phyloP scores from a whole-genome alignment of 2,329 filamentous ascomycete species.

The Diaporthe nobilis region DNA sequence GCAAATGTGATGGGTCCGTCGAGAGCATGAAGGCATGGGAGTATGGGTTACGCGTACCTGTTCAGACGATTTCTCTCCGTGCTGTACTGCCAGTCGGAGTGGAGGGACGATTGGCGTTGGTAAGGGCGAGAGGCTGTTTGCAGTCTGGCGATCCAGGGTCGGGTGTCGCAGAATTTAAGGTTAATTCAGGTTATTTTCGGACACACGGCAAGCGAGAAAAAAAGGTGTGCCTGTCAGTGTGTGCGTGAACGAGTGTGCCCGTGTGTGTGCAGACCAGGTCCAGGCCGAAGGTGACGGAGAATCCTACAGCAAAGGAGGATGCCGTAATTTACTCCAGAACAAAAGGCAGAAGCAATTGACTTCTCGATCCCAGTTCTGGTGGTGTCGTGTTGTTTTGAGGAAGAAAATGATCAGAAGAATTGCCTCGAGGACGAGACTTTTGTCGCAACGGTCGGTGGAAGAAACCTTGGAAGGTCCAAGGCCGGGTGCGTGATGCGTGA shows the following conservation, averaged over 20 bases:
- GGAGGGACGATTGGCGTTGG: not conserved
- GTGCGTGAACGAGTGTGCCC: not conserved
- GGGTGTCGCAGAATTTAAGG: conserved; percentile 38
- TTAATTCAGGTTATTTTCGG: conserved; percentile 38
- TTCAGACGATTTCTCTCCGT: conserved; percentile 6
- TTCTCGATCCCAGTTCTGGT: not conserved
- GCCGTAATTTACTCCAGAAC: no score
- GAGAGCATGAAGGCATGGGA: not conserved
- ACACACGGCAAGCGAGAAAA: conserved; percentile 21
- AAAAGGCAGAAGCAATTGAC: not conserved
- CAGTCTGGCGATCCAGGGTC: conserved; percentile 25
- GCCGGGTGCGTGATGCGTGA: not conserved
- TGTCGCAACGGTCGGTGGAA: conserved; percentile 24
- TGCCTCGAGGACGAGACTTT: not conserved
- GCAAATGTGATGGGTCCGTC: not conserved
- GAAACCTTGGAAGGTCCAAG: conserved; percentile 3
- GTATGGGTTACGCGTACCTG: conserved; percentile 19
- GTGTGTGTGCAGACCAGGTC: conserved; percentile 12
- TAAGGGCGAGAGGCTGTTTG: conserved; percentile 7
- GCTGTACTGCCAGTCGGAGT: not conserved
- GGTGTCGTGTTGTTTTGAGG: not conserved
- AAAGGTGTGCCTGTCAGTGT: not conserved
- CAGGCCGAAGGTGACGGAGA: not conserved
- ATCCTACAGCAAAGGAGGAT: not conserved
- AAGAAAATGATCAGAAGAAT: not conserved